These are phyloP conservation scores for Cornus suecica DNA, from an alignment of 148 eudicot genomes.

Conservation along the genomic window DNA sequence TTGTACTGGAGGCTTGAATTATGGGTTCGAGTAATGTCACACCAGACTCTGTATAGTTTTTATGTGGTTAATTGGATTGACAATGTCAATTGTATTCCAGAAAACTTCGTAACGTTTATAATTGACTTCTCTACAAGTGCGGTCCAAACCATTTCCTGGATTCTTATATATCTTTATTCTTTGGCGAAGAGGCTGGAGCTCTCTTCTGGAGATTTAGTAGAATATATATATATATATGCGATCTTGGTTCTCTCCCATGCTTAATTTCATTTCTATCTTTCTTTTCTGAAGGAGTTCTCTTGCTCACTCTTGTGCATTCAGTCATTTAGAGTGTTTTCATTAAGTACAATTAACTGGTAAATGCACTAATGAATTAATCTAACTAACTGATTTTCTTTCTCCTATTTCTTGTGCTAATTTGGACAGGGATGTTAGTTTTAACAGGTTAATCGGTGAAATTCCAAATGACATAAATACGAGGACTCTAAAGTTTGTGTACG, in stretches of 20 bases:
- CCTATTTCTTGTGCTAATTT: conserved; percentile 7
- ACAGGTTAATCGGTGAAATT: conserved; percentile 51
- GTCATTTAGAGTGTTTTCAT: background rate
- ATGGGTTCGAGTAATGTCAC: background rate
- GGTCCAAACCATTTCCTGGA: background rate
- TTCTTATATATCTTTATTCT: background rate
- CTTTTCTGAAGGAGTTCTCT: background rate
- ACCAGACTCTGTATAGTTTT: background rate
- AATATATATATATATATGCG: background rate
- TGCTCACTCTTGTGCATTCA: background rate
- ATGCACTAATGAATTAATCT: background rate
- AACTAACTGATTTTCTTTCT: background rate
- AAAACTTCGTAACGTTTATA: background rate
- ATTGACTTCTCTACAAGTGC: background rate
- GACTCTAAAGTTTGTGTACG: conserved; percentile 58
- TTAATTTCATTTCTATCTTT: background rate
- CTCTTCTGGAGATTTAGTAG: background rate
- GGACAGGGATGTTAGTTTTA: conserved; percentile 70
- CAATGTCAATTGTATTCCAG: background rate
- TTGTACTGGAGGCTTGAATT: background rate
- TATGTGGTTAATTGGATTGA: no score
- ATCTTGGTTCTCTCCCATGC: background rate
- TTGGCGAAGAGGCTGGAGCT: background rate
- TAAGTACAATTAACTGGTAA: background rate
- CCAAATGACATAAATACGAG: conserved; percentile 38